phyloP scores from a whole-genome alignment of 1,284 basidiomycete genomes.

The Cystobasidium sp. region DNA sequence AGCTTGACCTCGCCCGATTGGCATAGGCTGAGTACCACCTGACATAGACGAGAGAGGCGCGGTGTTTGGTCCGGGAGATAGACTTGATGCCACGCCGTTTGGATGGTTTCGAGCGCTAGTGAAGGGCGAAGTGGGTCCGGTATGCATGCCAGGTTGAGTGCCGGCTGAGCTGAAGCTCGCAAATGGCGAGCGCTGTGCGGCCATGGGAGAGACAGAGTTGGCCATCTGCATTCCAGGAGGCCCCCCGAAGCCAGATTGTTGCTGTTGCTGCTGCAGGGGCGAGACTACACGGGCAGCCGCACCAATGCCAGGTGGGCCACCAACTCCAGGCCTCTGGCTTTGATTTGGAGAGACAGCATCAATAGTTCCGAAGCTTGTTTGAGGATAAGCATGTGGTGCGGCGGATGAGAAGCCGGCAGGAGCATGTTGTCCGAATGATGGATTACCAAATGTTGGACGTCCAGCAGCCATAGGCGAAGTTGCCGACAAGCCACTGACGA shows the following conservation, averaged over 20 bases:
- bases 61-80: conserved; percentile 17
- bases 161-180: conserved; percentile 22
- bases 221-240: conserved; percentile 26
- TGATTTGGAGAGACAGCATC: conserved; percentile 26
- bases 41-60: background rate
- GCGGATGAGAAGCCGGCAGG: conserved; percentile 24
- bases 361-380: conserved; percentile 23
- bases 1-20: conserved; percentile 29
- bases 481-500: conserved; percentile 27
- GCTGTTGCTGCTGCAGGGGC: conserved; percentile 22
- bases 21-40: conserved; percentile 26
- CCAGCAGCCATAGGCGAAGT: conserved; percentile 18
- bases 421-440: conserved; percentile 31
- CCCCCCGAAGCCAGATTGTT: background rate
- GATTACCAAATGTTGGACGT: conserved; percentile 23
- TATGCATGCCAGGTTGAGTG: conserved; percentile 1
- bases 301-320: conserved; percentile 26
- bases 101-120: conserved; percentile 6
- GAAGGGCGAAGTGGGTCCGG: conserved; percentile 19
- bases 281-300: conserved; percentile 2
- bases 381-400: conserved; percentile 7
- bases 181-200: conserved; percentile 18
- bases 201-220: conserved; percentile 2
- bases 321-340: conserved; percentile 2
- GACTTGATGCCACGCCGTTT: conserved; percentile 8